A percentile compares a stretch with the other conserved stretches of the same genome.
Conservation (phyloP, 1,284 basidiomycete genomes). For the Irpex rosettiformis region DNA sequence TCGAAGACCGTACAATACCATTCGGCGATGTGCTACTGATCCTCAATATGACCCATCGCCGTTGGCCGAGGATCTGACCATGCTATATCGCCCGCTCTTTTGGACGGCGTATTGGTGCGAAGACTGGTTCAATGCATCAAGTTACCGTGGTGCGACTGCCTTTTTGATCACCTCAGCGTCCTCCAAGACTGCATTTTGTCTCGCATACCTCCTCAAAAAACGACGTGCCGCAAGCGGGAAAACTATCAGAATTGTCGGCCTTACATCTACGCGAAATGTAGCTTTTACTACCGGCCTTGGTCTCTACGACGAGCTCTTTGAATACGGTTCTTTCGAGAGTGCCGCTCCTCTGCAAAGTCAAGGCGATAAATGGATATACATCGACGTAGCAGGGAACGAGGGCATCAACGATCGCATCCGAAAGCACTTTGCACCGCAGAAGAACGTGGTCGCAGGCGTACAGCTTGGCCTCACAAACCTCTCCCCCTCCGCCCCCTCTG, state of each 20-base stretch:
- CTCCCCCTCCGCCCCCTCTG: constrained; percentile 35
- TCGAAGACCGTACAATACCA: constrained; percentile 61
- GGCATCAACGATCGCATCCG: constrained; percentile 42
- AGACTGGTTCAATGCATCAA: constrained; percentile 52
- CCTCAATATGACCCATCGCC: constrained; percentile 46
- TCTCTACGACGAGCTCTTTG: constrained; percentile 51
- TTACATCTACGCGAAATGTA: constrained; percentile 55
- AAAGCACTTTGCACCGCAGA: constrained; percentile 32
- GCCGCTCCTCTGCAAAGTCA: constrained; percentile 22
- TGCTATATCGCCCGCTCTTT: constrained; percentile 65
- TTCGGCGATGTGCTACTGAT: constrained; percentile 53
- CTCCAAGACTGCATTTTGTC: constrained; percentile 62
- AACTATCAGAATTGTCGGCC: constrained; percentile 41
- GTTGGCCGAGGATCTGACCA: constrained; percentile 50
- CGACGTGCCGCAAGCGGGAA: constrained; percentile 21
- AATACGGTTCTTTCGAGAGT: constrained; percentile 42
- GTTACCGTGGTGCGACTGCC: constrained; percentile 40
- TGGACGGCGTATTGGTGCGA: constrained; percentile 72
- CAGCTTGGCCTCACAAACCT: constrained; percentile 53
- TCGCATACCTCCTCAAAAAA: constrained; percentile 52
- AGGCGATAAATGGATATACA: constrained; percentile 45
- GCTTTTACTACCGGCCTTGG: constrained; percentile 47
- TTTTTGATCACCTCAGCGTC: constrained; percentile 63
- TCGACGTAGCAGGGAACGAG: constrained; percentile 60
- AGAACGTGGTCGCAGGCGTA: constrained; percentile 39